phyloP scores from a whole-genome alignment of 495 filamentous ascomycete species.

The Neurospora intermedia region DNA sequence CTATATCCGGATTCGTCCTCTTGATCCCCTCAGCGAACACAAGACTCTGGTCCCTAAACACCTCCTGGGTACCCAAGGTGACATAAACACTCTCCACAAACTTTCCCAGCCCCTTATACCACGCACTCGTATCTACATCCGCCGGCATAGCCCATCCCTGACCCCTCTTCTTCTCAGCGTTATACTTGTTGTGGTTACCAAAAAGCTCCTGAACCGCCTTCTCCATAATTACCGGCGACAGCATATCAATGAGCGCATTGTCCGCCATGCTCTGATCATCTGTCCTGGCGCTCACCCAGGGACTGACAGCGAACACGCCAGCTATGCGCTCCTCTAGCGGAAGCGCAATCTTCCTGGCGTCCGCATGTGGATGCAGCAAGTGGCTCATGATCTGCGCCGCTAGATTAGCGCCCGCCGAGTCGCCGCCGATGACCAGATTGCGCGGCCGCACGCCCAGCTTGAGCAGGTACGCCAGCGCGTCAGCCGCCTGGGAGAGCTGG shows the following conservation, averaged over 20 bases:
- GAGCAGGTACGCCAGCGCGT: conserved; percentile 14
- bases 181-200: neutral
- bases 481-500: conserved; percentile 20
- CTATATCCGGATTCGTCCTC: neutral
- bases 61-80: conserved; percentile 15
- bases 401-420: conserved; percentile 25
- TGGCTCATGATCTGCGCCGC: conserved; percentile 18
- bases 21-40: conserved; percentile 7
- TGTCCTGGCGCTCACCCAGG: conserved; percentile 11
- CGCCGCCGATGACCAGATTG: conserved; percentile 21
- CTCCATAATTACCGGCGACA: conserved; percentile 3
- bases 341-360: conserved; percentile 1
- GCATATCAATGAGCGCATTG: conserved; percentile 22
- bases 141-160: conserved; percentile 16
- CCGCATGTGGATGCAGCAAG: conserved; percentile 18
- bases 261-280: conserved; percentile 2
- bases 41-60: conserved; percentile 13
- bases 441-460: conserved; percentile 10
- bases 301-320: conserved; percentile 20
- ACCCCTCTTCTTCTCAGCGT: conserved; percentile 2
- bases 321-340: conserved; percentile 6
- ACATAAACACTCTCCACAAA: conserved; percentile 12
- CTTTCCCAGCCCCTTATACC: conserved; percentile 14
- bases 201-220: neutral
- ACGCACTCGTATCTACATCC: conserved; percentile 13